A percentile compares a stretch with the other conserved stretches of the same genome.
Conservation (phyloP, 169 alveolate genomes). For the Eimeria falciformis region DNA sequence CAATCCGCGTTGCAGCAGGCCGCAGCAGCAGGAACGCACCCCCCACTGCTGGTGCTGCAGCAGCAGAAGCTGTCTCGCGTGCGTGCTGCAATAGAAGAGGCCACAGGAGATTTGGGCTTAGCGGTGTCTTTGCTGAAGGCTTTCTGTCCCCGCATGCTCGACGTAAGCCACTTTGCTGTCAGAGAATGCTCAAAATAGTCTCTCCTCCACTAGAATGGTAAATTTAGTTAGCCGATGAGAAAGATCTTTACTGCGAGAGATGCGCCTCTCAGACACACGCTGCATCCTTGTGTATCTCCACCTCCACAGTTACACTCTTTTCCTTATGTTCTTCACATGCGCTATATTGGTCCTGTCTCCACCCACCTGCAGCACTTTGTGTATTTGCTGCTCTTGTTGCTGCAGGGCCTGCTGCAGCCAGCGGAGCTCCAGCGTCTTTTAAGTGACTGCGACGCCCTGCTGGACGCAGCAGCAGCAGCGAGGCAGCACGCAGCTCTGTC, state of each 20-base stretch:
- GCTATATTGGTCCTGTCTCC: too few species aligned
- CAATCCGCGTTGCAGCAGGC: slow-evolving; percentile 27
- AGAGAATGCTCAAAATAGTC: too few species aligned
- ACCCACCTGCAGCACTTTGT: too few species aligned
- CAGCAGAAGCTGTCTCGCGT: slow-evolving; percentile 70
- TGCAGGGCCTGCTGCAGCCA: slow-evolving; percentile 60
- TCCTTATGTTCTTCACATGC: too few species aligned
- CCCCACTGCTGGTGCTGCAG: slow-evolving; percentile 62
- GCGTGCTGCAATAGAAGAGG: slow-evolving; percentile 68
- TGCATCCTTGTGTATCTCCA: not conserved
- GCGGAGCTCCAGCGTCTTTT: slow-evolving; percentile 46
- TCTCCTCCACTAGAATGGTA: too few species aligned
- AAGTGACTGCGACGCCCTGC: slow-evolving; percentile 59
- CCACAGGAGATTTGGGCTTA: slow-evolving; percentile 59
- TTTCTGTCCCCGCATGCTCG: slow-evolving; percentile 43
- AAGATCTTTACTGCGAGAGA: not conserved
- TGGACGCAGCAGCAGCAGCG: slow-evolving; percentile 65
- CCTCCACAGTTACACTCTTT: too few species aligned
- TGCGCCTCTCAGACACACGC: not conserved
- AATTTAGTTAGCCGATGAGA: too few species aligned
- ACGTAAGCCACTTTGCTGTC: not conserved
- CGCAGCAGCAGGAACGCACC: slow-evolving; percentile 18
- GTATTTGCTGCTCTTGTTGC: slow-evolving; percentile 16
- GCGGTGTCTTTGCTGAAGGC: slow-evolving; percentile 48
- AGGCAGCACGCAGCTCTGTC: slow-evolving; percentile 34